These are phyloP conservation scores for Starmerella bombicola DNA, from an alignment of 805 yeast genomes.

Conservation along the genomic window DNA sequence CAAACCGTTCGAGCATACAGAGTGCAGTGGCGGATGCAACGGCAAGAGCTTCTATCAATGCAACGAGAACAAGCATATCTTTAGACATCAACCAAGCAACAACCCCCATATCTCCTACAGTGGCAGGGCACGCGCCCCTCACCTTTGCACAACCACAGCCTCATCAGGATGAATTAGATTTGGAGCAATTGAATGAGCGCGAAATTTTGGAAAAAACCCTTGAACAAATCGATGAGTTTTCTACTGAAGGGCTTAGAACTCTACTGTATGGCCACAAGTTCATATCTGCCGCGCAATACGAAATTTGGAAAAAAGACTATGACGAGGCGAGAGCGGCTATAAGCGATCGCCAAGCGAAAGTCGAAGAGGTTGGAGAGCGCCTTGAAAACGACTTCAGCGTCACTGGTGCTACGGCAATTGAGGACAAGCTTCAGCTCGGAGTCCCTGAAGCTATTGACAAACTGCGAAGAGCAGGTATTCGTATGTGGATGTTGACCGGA, in stretches of 20 bases:
- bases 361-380: conserved; percentile 59
- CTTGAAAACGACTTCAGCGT: conserved; percentile 60
- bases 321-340: conserved; percentile 67
- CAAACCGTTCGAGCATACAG: conserved; percentile 4
- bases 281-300: conserved; percentile 47
- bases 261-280: conserved; percentile 70
- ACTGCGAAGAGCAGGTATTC: conserved; percentile 82
- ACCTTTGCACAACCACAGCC: not conserved
- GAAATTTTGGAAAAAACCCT: conserved; percentile 71
- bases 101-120: not conserved
- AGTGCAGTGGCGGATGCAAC: conserved; percentile 8
- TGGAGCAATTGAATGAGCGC: conserved; percentile 49
- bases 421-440: conserved; percentile 93
- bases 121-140: not conserved
- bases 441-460: conserved; percentile 91
- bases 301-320: conserved; percentile 54
- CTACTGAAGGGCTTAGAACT: conserved; percentile 90
- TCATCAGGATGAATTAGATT: conserved; percentile 1
- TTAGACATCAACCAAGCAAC: conserved; percentile 1
- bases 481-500: conserved; percentile 97
- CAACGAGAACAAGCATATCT: conserved; percentile 4
- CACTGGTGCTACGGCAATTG: conserved; percentile 92
- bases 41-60: conserved; percentile 7
- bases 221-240: conserved; percentile 84
- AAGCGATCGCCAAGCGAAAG: conserved; percentile 47